phyloP scores from a whole-genome alignment of 2,329 filamentous ascomycete genomes.

The Leptodontidium sp. region DNA sequence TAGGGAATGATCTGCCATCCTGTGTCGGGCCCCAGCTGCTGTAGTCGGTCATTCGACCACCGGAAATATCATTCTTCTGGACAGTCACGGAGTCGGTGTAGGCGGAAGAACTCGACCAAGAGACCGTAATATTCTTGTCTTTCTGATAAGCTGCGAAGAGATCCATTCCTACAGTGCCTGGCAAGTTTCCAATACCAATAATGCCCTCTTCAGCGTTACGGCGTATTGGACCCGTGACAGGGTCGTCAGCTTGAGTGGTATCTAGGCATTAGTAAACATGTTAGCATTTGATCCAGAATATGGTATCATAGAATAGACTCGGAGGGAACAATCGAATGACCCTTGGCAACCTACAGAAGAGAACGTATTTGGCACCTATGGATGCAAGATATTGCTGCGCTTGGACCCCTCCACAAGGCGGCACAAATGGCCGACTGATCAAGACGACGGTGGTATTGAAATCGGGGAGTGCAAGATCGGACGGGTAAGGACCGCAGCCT shows the following conservation, averaged over 20 bases:
- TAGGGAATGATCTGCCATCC: background rate
- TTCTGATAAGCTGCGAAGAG: conserved; percentile 2
- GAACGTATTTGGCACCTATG: background rate
- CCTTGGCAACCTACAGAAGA: background rate
- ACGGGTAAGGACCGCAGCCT: conserved; percentile 3
- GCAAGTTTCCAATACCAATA: background rate
- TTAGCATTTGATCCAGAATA: background rate
- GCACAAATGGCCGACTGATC: background rate
- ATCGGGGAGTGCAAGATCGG: background rate
- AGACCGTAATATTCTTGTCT: background rate
- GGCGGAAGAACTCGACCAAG: background rate
- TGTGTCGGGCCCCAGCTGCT: conserved; percentile 12
- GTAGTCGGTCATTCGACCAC: background rate
- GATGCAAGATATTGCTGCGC: background rate
- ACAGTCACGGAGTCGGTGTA: background rate
- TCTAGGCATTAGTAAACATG: background rate
- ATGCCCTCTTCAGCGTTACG: background rate
- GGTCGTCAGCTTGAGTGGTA: background rate
- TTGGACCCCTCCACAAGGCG: background rate
- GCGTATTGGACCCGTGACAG: background rate
- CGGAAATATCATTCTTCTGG: background rate
- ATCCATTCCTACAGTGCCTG: background rate
- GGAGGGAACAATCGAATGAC: no score
- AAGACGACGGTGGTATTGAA: conserved; percentile 1
- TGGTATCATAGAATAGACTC: no score